phyloP scores from a whole-genome alignment of 1,284 basidiomycete genomes.

The Tilletiopsis washingtonensis region DNA sequence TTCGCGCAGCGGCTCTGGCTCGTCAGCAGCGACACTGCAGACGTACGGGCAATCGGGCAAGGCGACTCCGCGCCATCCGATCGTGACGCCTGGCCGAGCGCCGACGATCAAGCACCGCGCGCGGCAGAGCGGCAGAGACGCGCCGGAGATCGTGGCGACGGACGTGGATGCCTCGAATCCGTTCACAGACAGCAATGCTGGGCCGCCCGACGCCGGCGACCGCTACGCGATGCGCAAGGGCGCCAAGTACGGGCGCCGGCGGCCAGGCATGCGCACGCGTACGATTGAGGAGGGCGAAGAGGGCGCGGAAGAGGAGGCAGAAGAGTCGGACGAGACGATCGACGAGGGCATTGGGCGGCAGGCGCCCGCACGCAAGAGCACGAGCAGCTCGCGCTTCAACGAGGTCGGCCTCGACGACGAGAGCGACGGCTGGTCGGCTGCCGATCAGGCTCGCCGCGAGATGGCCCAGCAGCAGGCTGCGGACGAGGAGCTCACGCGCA shows the following conservation, averaged over 20 bases:
- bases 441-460: background rate
- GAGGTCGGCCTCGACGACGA: constrained; percentile 5
- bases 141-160: constrained; percentile 3
- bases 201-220: no score
- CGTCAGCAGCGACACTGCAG: no score
- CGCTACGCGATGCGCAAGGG: no score
- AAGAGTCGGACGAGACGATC: background rate
- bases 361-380: background rate
- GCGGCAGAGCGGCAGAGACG: background rate
- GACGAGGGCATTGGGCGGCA: background rate
- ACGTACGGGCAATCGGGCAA: constrained; percentile 3
- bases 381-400: constrained; percentile 1
- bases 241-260: background rate
- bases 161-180: no score
- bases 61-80: constrained; percentile 4
- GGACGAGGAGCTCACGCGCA: background rate
- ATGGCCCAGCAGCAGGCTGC: background rate
- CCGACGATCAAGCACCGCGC: constrained; percentile 1
- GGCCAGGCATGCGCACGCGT: background rate
- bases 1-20: no score
- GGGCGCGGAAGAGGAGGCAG: background rate
- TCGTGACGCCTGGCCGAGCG: constrained; percentile 9
- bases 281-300: background rate
- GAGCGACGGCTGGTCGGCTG: background rate
- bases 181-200: no score